phyloP scores from a whole-genome alignment of 2,329 filamentous ascomycete genomes.

The Dryadomyces sulphureus region DNA sequence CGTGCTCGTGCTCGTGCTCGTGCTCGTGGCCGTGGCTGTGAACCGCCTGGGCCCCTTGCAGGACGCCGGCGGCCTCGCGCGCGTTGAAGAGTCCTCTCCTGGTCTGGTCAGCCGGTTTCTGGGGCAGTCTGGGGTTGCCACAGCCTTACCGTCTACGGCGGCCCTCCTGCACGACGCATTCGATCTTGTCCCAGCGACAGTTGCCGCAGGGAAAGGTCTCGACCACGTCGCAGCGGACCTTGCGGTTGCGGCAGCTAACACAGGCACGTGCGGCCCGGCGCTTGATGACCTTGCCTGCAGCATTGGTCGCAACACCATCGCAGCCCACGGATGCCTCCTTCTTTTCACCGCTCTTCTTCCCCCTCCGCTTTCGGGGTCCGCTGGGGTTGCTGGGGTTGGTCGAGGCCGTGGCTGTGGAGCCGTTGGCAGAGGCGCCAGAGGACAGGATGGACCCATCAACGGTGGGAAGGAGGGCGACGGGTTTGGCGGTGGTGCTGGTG shows the following conservation, averaged over 20 bases:
- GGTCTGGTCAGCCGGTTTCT: not conserved
- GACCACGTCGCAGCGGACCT: constrained; percentile 88
- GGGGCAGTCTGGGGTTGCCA: no score
- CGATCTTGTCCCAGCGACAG: constrained; percentile 66
- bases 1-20: not conserved
- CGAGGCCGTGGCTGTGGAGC: not conserved
- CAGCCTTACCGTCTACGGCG: constrained; percentile 77
- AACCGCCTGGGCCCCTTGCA: constrained; percentile 2
- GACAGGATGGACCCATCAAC: not conserved
- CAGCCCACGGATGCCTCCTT: constrained; percentile 7
- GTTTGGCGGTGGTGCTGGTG: constrained; percentile 5
- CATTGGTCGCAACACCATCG: constrained; percentile 17
- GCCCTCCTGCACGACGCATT: constrained; percentile 66
- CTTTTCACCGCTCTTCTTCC: constrained; percentile 9
- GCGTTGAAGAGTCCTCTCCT: constrained; percentile 10
- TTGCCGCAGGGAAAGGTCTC: constrained; percentile 80
- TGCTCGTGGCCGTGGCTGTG: constrained; percentile 3
- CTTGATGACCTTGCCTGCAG: constrained; percentile 44
- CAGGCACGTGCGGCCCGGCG: constrained; percentile 83
- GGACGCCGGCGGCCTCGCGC: constrained; percentile 6
- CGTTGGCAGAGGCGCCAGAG: not conserved
- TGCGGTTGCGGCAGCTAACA: constrained; percentile 74
- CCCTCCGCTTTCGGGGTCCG: constrained; percentile 7
- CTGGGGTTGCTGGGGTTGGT: not conserved
- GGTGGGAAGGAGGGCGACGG: constrained; percentile 2